Evolutionary conservation across 2,329 filamentous ascomycete species (phyloP).

Genomic region (Cladophialophora yegresii): DNA sequence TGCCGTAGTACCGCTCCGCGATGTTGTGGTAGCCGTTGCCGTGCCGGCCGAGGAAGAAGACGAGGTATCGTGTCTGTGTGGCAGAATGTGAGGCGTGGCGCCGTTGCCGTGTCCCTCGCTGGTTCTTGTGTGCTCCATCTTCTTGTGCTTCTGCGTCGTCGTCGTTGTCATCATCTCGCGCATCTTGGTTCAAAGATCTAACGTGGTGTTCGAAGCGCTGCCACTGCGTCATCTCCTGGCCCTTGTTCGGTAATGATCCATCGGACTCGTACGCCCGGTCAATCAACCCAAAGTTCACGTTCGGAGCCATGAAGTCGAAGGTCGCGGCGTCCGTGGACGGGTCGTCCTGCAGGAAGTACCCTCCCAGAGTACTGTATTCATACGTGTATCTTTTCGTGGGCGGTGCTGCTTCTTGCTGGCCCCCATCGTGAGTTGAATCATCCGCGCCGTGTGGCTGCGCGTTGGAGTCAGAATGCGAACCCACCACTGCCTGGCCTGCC

Average conservation of each 20-base stretch:
- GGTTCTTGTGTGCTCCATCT: not conserved
- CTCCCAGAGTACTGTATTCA: slow-evolving; percentile 27
- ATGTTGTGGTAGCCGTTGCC: slow-evolving; percentile 65
- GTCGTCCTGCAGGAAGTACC: slow-evolving; percentile 49
- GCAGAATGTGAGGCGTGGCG: slow-evolving; percentile 2
- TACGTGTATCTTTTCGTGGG: slow-evolving; percentile 14
- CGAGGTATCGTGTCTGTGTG: slow-evolving; percentile 50
- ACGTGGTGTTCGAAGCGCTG: slow-evolving; percentile 56
- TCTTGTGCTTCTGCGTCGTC: not conserved
- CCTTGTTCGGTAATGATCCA: slow-evolving; percentile 27
- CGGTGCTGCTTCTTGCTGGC: slow-evolving; percentile 1
- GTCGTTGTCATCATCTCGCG: slow-evolving; percentile 25
- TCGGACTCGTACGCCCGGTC: slow-evolving; percentile 49
- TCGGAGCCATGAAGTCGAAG: slow-evolving; percentile 48
- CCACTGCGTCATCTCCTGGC: slow-evolving; percentile 55
- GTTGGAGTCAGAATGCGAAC: slow-evolving; percentile 23
- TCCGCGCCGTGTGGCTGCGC: slow-evolving; percentile 1
- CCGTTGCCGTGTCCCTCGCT: not conserved
- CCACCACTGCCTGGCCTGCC: slow-evolving; percentile 22
- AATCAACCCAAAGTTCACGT: slow-evolving; percentile 54
- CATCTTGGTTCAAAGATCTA: slow-evolving; percentile 47
- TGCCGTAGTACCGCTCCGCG: slow-evolving; percentile 61
- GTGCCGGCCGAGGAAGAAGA: slow-evolving; percentile 63
- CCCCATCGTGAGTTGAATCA: not conserved
- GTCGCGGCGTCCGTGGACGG: slow-evolving; percentile 47